A percentile compares a stretch with the other conserved stretches of the same genome.
These are phyloP conservation scores for Phytophthora ohioensis DNA, from an alignment of 352 stramenopile genomes.

Conservation along the genomic window DNA sequence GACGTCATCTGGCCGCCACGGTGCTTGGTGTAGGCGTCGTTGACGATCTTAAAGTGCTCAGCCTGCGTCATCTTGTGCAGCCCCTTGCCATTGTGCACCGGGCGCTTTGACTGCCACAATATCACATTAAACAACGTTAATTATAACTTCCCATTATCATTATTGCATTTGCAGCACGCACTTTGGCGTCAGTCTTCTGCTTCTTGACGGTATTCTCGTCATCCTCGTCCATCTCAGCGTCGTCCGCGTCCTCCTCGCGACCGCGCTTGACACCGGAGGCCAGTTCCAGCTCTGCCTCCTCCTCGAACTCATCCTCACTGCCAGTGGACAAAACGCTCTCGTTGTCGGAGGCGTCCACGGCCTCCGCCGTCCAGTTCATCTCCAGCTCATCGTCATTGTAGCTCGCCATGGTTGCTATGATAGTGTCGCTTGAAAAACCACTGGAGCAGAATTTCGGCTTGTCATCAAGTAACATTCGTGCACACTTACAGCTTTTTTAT, in stretches of 20 bases:
- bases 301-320: conserved; percentile 87
- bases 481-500: neutral
- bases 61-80: conserved; percentile 80
- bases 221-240: conserved; percentile 21
- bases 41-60: conserved; percentile 88
- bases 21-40: conserved; percentile 80
- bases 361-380: conserved; percentile 66
- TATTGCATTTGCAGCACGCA: conserved; percentile 1
- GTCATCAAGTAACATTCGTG: neutral
- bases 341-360: conserved; percentile 49
- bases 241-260: conserved; percentile 39
- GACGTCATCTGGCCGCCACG: conserved; percentile 82
- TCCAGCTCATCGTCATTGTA: conserved; percentile 73
- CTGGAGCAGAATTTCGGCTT: neutral
- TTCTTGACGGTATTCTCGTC: conserved; percentile 50
- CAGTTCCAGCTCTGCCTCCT: conserved; percentile 72
- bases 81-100: conserved; percentile 62
- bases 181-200: conserved; percentile 47
- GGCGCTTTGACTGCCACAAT: conserved; percentile 26
- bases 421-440: neutral
- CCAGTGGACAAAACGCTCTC: conserved; percentile 65
- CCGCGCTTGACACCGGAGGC: conserved; percentile 51
- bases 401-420: conserved; percentile 14
- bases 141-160: neutral
- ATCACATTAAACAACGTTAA: neutral